Conservation (phyloP, 2,329 filamentous ascomycete genomes). For the Coccinonectria pachysandricola region DNA sequence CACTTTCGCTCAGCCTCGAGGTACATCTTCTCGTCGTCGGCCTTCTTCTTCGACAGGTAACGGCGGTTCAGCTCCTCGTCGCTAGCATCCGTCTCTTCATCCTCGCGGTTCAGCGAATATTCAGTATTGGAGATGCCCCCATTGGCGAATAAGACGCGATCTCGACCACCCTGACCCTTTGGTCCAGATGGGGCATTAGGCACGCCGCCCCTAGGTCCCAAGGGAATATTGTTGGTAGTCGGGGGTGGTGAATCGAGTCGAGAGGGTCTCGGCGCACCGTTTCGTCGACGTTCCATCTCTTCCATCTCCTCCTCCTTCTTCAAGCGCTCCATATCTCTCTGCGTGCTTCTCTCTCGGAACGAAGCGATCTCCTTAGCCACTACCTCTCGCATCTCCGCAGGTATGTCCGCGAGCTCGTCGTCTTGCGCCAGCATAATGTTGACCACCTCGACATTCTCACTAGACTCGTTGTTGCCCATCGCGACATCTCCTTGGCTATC, state of each 20-base stretch:
- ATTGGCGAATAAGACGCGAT: slow-evolving; percentile 66
- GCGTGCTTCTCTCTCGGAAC: slow-evolving; percentile 84
- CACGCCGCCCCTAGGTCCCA: slow-evolving; percentile 37
- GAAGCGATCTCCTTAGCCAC: slow-evolving; percentile 90
- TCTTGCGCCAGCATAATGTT: slow-evolving; percentile 82
- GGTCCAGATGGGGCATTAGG: slow-evolving; percentile 64
- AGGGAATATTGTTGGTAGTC: slow-evolving; percentile 46
- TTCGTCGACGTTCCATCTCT: slow-evolving; percentile 68
- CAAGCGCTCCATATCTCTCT: slow-evolving; percentile 78
- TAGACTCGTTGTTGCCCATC: slow-evolving; percentile 57
- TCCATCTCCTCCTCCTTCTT: slow-evolving; percentile 88
- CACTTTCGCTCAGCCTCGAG: slow-evolving; percentile 81
- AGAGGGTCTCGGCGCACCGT: slow-evolving; percentile 49
- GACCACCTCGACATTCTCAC: slow-evolving; percentile 69
- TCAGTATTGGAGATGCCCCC: slow-evolving; percentile 57
- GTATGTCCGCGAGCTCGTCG: slow-evolving; percentile 91
- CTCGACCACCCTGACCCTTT: slow-evolving; percentile 52
- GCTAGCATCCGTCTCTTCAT: slow-evolving; percentile 78
- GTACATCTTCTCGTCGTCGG: slow-evolving; percentile 71
- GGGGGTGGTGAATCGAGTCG: slow-evolving; percentile 63
- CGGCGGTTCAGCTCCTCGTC: slow-evolving; percentile 77
- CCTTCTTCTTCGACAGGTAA: slow-evolving; percentile 57
- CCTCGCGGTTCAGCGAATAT: slow-evolving; percentile 52
- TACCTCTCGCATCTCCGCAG: slow-evolving; percentile 88
- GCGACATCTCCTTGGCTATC: slow-evolving; percentile 60